Evolutionary conservation across 306 rosid species (phyloP).

Genomic region (Vigna mungo): DNA sequence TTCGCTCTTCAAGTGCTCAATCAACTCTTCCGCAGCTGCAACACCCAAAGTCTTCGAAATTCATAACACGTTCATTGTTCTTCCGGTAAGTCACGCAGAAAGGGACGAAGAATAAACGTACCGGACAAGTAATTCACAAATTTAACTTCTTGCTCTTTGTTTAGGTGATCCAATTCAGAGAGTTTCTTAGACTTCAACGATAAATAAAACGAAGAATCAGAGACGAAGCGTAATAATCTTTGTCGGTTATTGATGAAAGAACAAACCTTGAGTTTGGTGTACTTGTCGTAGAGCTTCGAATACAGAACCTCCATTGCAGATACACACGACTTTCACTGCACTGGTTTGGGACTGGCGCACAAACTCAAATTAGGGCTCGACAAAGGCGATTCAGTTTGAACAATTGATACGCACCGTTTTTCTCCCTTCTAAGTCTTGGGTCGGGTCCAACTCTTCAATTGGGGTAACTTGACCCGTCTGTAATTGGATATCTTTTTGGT

Average conservation of each 20-base stretch:
- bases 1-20: conserved; percentile 69
- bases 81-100: not conserved
- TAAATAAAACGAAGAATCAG: not conserved
- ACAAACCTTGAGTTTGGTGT: conserved; percentile 73
- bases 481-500: no score
- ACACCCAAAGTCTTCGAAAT: not conserved
- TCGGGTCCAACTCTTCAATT: not conserved
- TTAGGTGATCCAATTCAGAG: conserved; percentile 60
- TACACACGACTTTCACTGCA: not conserved
- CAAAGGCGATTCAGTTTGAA: not conserved
- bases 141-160: conserved; percentile 75
- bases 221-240: not conserved
- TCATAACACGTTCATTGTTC: not conserved
- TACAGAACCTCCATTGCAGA: conserved; percentile 70
- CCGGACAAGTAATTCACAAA: conserved; percentile 70
- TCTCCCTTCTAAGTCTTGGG: not conserved
- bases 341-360: not conserved
- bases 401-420: not conserved
- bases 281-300: conserved; percentile 82
- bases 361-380: conserved; percentile 29
- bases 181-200: conserved; percentile 63
- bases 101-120: conserved; percentile 43
- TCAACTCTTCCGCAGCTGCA: conserved; percentile 82
- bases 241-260: not conserved
- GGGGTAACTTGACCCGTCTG: not conserved